These are phyloP conservation scores for Pyrenophora teres DNA, from an alignment of 2,329 filamentous ascomycete species.

Conservation along the genomic window DNA sequence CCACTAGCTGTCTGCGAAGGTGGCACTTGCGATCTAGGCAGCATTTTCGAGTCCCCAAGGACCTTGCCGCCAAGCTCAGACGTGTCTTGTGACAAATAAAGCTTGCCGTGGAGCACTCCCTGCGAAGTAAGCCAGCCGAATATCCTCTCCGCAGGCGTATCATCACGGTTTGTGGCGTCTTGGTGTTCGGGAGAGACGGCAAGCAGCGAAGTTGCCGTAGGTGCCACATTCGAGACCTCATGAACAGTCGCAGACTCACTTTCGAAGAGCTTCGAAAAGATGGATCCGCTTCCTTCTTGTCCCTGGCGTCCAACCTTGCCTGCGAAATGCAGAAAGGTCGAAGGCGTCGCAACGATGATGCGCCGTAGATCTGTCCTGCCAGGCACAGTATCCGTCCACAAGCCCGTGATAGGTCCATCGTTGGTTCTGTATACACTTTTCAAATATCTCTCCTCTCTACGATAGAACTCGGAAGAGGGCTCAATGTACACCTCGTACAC, in stretches of 20 bases:
- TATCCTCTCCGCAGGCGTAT: slow-evolving; percentile 66
- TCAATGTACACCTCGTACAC: slow-evolving; percentile 96
- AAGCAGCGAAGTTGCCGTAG: slow-evolving; percentile 67
- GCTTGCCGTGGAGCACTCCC: slow-evolving; percentile 84
- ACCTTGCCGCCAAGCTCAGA: slow-evolving; percentile 73
- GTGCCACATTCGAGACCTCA: slow-evolving; percentile 67
- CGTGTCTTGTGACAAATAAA: slow-evolving; percentile 66
- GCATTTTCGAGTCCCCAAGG: slow-evolving; percentile 77
- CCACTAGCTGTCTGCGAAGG: slow-evolving; percentile 68
- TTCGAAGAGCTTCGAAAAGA: slow-evolving; percentile 88
- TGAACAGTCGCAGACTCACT: slow-evolving; percentile 78
- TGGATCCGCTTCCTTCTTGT: slow-evolving; percentile 78
- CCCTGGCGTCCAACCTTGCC: slow-evolving; percentile 75
- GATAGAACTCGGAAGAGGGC: slow-evolving; percentile 90
- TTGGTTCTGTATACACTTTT: slow-evolving; percentile 81
- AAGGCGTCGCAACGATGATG: slow-evolving; percentile 79
- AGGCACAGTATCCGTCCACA: slow-evolving; percentile 78
- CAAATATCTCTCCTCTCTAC: slow-evolving; percentile 90
- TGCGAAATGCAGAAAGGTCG: slow-evolving; percentile 77
- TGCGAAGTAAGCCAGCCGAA: slow-evolving; percentile 92
- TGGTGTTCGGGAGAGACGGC: slow-evolving; percentile 75
- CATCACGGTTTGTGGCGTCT: slow-evolving; percentile 57
- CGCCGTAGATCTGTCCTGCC: slow-evolving; percentile 73
- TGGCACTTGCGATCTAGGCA: slow-evolving; percentile 74
- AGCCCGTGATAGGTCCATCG: slow-evolving; percentile 80